Evolutionary conservation across 2,329 filamentous ascomycete genomes (phyloP).

Genomic region (Boeremia exigua): DNA sequence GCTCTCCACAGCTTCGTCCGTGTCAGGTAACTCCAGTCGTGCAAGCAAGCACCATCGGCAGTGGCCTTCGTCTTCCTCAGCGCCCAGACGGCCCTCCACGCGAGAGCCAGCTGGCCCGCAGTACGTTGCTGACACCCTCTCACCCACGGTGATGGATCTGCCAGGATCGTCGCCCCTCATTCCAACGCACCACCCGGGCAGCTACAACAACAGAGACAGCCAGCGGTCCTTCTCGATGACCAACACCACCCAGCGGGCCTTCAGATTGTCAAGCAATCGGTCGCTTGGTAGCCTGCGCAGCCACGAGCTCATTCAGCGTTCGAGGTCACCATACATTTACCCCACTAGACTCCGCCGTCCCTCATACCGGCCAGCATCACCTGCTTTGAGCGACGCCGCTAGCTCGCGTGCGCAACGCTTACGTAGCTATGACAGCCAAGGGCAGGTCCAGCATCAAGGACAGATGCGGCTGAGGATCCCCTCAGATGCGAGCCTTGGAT

Average conservation of each 20-base stretch:
- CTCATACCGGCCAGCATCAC: slow-evolving; percentile 52
- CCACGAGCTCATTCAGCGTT: slow-evolving; percentile 45
- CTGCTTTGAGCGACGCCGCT: slow-evolving; percentile 51
- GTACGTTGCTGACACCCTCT: slow-evolving; percentile 47
- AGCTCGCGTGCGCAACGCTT: slow-evolving; percentile 26
- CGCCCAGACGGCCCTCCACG: slow-evolving; percentile 48
- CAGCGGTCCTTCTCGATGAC: slow-evolving; percentile 53
- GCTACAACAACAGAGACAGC: slow-evolving; percentile 38
- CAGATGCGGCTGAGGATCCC: slow-evolving; percentile 33
- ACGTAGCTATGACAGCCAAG: slow-evolving; percentile 21
- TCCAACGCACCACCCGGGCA: slow-evolving; percentile 15
- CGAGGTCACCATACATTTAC: slow-evolving; percentile 51
- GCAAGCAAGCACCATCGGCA: slow-evolving; percentile 43
- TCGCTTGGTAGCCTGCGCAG: slow-evolving; percentile 55
- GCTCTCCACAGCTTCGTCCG: slow-evolving; percentile 49
- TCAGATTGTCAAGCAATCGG: slow-evolving; percentile 49
- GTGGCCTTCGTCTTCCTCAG: slow-evolving; percentile 50
- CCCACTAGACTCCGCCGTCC: slow-evolving; percentile 51
- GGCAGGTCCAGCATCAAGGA: slow-evolving; percentile 7
- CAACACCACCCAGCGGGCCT: slow-evolving; percentile 39
- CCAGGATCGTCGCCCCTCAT: slow-evolving; percentile 40
- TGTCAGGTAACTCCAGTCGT: slow-evolving; percentile 51
- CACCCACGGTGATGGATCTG: slow-evolving; percentile 42
- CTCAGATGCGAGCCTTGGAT: slow-evolving; percentile 34
- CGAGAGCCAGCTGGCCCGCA: slow-evolving; percentile 53